Conservation (phyloP, 2,329 filamentous ascomycete species). For the Arthroderma sp. region DNA sequence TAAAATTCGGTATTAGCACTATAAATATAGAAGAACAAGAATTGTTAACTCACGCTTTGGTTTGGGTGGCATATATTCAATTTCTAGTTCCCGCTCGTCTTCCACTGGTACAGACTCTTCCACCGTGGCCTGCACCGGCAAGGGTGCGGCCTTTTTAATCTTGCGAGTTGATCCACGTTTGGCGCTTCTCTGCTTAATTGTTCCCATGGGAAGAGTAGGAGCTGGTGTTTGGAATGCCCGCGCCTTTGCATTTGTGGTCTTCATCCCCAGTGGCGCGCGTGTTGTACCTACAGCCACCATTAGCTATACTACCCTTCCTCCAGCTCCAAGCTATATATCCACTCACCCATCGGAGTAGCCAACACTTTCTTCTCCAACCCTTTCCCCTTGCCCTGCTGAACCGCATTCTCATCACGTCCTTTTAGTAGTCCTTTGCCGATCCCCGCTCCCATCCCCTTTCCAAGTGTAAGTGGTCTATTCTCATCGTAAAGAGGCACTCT, state of each 20-base stretch:
- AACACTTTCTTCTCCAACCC: slow-evolving; percentile 50
- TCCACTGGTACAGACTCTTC: slow-evolving; percentile 37
- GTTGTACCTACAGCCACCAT: slow-evolving; percentile 25
- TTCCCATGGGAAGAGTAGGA: slow-evolving; percentile 43
- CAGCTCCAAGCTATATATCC: neutral
- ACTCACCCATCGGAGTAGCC: slow-evolving; percentile 64
- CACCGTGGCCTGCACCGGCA: neutral
- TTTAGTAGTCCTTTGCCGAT: slow-evolving; percentile 41
- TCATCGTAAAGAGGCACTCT: slow-evolving; percentile 71
- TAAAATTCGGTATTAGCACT: slow-evolving; percentile 35
- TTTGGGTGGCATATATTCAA: slow-evolving; percentile 79
- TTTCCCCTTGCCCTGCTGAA: slow-evolving; percentile 37
- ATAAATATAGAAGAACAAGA: neutral
- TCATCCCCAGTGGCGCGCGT: slow-evolving; percentile 77
- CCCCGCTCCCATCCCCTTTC: slow-evolving; percentile 44
- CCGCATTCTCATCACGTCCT: slow-evolving; percentile 40
- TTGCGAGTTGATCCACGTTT: slow-evolving; percentile 48
- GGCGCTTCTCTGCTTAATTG: slow-evolving; percentile 50
- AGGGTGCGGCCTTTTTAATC: slow-evolving; percentile 41
- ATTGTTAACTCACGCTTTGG: slow-evolving; percentile 39
- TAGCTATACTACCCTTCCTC: neutral
- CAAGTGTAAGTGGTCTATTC: slow-evolving; percentile 53
- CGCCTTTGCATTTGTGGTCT: slow-evolving; percentile 90
- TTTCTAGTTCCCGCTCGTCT: slow-evolving; percentile 52
- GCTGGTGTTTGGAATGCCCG: slow-evolving; percentile 54